Percentiles rank a stretch among this genome's conserved stretches.
phyloP scores from a whole-genome alignment of 208 protist genomes.

The Trypanosoma congolense region DNA sequence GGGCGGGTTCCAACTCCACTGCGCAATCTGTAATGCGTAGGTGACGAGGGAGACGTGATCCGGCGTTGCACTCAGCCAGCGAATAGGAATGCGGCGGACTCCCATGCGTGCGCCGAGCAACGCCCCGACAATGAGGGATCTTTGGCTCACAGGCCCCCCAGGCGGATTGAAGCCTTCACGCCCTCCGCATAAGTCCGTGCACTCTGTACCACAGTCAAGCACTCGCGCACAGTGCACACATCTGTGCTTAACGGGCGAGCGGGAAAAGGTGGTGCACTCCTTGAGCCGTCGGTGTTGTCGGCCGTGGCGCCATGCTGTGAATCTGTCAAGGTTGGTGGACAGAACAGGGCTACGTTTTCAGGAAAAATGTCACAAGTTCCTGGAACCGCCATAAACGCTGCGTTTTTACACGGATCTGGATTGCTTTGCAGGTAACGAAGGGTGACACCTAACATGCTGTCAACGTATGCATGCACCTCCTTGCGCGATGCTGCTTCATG shows the following conservation, averaged over 20 bases:
- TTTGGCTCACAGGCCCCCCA: slow-evolving; percentile 41
- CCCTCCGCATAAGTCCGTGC: slow-evolving; percentile 47
- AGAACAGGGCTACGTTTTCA: slow-evolving; percentile 26
- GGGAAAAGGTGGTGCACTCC: background rate
- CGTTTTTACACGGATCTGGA: slow-evolving; percentile 65
- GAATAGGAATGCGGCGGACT: slow-evolving; percentile 50
- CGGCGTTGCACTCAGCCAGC: slow-evolving; percentile 70
- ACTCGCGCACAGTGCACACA: slow-evolving; percentile 43
- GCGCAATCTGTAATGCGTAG: slow-evolving; percentile 66
- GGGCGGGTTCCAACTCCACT: slow-evolving; percentile 84
- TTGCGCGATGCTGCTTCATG: background rate
- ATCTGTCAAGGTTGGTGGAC: slow-evolving; percentile 9
- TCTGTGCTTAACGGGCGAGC: slow-evolving; percentile 29
- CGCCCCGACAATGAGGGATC: slow-evolving; percentile 77
- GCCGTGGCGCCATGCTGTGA: background rate
- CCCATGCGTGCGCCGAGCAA: slow-evolving; percentile 69
- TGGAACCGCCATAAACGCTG: slow-evolving; percentile 50
- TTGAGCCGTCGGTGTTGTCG: background rate
- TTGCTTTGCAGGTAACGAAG: slow-evolving; percentile 79
- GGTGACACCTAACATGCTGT: slow-evolving; percentile 45
- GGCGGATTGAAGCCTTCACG: slow-evolving; percentile 45
- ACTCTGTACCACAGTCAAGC: slow-evolving; percentile 40
- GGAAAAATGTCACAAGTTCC: slow-evolving; percentile 50
- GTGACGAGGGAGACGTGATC: slow-evolving; percentile 61
- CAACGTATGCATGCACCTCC: slow-evolving; percentile 19